Base-by-base conservation (phyloP, 805 yeast species). In the Yarrowia sp. region DNA sequence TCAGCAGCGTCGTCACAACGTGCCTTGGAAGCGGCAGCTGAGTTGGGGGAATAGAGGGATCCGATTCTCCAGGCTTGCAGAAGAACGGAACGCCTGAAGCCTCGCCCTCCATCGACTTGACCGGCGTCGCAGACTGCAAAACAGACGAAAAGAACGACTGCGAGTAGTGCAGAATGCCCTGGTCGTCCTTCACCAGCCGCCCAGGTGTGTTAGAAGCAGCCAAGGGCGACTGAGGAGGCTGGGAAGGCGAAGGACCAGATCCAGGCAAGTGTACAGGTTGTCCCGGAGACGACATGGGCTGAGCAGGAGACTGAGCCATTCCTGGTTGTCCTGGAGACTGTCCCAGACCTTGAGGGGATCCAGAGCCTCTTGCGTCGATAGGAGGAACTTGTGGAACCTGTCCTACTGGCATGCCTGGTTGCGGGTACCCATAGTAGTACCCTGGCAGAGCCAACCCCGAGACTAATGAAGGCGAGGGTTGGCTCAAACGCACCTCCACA, bases 71-170 rank as follows among this genome's bases (percentile, higher is more conserved):
- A n/a, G 60, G 60, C 13, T 36, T 38, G 13, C 61, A 55, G 38
- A 55, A 55, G 6, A 55, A 55, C 2, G 61, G 61, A 14, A 38
- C 47, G 2, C 36, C 36, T 8, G 61, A 55, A 3, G 19, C 13
- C 16, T 55, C 47, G 9, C 47, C 46, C 12, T 55, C 61, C 61
- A 55, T 55, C 12, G 47, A 38, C 21, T 55, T 55, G 14, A 55
- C 47, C 5, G 61, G 61, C 1, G 61, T 55, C n/a, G 22, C 25
- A 2, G 47, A 38, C 16, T 55, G 25, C 8, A 55, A 27, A 13
- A 55, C 29, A 4, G 47, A 25, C 10, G 47, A 27, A 12, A 55
- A 55, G 19, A 55, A 55, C 5, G 61, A 55, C 25, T 55, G 61
- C n/a, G 61, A 55, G 19, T 55, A 55, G 7, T 55, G 61, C 6